Evolutionary conservation across 192 early-diverging fungal genomes (phyloP), one percentile per base, ranked within the genome.

Genomic region (Backusella tarrabulga): DNA sequence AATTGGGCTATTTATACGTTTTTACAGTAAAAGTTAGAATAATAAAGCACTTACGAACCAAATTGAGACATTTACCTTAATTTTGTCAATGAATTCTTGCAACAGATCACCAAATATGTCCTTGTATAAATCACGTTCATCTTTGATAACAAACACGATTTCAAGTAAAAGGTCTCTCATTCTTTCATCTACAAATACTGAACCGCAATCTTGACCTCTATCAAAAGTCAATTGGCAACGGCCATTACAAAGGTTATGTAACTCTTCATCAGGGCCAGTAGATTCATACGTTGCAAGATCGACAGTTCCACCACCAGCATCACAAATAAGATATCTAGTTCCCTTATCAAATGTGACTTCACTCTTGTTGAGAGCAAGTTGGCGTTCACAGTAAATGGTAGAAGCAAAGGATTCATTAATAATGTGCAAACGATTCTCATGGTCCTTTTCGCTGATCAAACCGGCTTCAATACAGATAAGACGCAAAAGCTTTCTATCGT

Each of bases 221-320:
- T 72, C 71, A 50, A 40, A 40, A 12, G 71, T 50, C 6, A 72
- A 50, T 0, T 72, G 71, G 50, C 71, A 50, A 46, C 44, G 71
- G 0, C 44, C 29, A n/a, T 46, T 29, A 32, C 41, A 15, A 32
- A 11, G 40, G 0, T 35, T 2, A 19, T 32, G 40, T 0, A 44
- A 72, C 7, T 68, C 35, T 68, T 34, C 17, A 34, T 35, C 35
- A 36, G 67, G 34, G 3, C 67, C 67, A 34, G 67, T 68, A 34
- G 34, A 68, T 23, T 72, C 71, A 50, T 26, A 72, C 0, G 71
- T 72, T 44, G 71, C 71, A 15, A 72, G 26, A 50, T 72, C 71
- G 14, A 72, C 71, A 5, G 71, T 72, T 32, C 71, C 71, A 72
- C 71, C 71, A 34, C 71, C 71, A 32, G 71, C 71, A 50, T 72